A percentile compares a stretch with the other conserved stretches of the same genome.
These are phyloP conservation scores for Macrolepiota albuminosa DNA, from an alignment of 768 basidiomycete species.

Conservation along the genomic window DNA sequence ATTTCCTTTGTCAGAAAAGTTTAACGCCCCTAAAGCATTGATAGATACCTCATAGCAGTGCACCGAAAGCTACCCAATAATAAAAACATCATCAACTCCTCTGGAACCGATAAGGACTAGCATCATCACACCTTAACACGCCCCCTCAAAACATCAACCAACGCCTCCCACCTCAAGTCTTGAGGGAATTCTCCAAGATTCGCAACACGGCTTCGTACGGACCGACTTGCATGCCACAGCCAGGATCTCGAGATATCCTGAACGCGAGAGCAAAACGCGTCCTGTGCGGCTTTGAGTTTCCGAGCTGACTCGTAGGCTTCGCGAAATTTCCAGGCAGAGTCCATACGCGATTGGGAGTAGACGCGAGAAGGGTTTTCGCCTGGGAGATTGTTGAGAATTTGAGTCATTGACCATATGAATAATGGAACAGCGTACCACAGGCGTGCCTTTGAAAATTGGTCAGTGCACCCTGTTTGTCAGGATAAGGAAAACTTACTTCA, in stretches of 20 bases:
- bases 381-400: neutral
- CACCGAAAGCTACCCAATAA: conserved; percentile 25
- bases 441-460: conserved; percentile 45
- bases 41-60: conserved; percentile 38
- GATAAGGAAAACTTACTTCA: conserved; percentile 47
- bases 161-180: conserved; percentile 62
- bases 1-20: neutral
- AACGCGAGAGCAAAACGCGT: conserved; percentile 55
- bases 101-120: neutral
- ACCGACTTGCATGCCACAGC: conserved; percentile 5
- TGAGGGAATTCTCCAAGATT: conserved; percentile 52
- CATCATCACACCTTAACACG: conserved; percentile 54
- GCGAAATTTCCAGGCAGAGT: conserved; percentile 64
- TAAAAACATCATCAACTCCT: neutral
- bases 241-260: conserved; percentile 18
- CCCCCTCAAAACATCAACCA: conserved; percentile 70
- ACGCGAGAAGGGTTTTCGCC: conserved; percentile 56
- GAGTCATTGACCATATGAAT: neutral
- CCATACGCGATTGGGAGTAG: conserved; percentile 53
- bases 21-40: neutral
- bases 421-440: conserved; percentile 36
- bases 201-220: conserved; percentile 1
- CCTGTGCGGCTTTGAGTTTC: conserved; percentile 62
- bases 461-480: neutral
- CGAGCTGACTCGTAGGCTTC: conserved; percentile 67